phyloP scores from a whole-genome alignment of 495 filamentous ascomycete species.

The Aspergillus mulundensis region DNA sequence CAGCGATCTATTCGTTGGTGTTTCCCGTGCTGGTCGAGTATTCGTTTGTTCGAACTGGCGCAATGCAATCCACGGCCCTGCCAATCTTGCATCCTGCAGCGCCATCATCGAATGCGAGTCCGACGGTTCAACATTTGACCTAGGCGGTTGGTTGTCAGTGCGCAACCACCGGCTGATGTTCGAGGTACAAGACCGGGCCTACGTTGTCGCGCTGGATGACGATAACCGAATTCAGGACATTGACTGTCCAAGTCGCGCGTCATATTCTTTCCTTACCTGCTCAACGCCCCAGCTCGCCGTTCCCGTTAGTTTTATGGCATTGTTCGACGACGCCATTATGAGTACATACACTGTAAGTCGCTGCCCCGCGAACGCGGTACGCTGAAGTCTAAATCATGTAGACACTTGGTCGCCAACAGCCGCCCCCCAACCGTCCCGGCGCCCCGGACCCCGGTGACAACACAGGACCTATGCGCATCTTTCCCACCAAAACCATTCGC shows the following conservation, averaged over 20 bases:
- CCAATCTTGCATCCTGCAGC: slow-evolving; percentile 20
- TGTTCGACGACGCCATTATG: slow-evolving; percentile 39
- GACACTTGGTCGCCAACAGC: slow-evolving; percentile 35
- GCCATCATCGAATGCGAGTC: slow-evolving; percentile 35
- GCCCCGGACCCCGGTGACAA: neutral
- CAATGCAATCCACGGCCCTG: slow-evolving; percentile 26
- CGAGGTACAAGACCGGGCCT: slow-evolving; percentile 37
- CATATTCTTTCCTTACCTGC: slow-evolving; percentile 34
- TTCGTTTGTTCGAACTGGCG: slow-evolving; percentile 39
- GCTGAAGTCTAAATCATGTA: slow-evolving; percentile 17
- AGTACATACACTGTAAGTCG: slow-evolving; percentile 36
- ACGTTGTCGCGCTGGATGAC: slow-evolving; percentile 35
- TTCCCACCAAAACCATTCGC: slow-evolving; percentile 36
- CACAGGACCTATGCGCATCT: slow-evolving; percentile 29
- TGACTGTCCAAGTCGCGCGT: slow-evolving; percentile 24
- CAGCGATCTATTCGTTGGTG: slow-evolving; percentile 35
- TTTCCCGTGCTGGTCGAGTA: slow-evolving; percentile 36
- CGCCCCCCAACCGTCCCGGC: slow-evolving; percentile 14
- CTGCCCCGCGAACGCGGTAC: neutral
- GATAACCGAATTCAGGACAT: slow-evolving; percentile 27
- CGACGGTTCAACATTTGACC: slow-evolving; percentile 33
- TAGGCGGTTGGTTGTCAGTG: slow-evolving; percentile 39
- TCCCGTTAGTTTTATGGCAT: slow-evolving; percentile 37
- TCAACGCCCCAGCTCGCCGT: slow-evolving; percentile 34
- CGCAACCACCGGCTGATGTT: slow-evolving; percentile 41